phyloP scores from a whole-genome alignment of 768 basidiomycete genomes.

The Lactarius tabidus region DNA sequence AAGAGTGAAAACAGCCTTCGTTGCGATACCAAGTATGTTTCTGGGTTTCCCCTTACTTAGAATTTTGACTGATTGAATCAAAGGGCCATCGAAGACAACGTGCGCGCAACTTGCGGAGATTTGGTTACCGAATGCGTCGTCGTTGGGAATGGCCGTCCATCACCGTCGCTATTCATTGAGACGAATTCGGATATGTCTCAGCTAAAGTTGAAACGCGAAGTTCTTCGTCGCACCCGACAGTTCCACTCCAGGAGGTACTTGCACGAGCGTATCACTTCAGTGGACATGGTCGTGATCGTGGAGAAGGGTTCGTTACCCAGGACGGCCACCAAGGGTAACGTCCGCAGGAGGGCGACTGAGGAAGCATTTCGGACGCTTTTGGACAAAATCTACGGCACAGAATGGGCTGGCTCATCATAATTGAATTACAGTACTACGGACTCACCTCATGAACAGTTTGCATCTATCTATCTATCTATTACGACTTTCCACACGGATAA shows the following conservation, averaged over 20 bases:
- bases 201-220: slow-evolving; percentile 60
- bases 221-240: slow-evolving; percentile 65
- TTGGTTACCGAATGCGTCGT: slow-evolving; percentile 73
- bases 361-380: slow-evolving; percentile 54
- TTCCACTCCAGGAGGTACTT: slow-evolving; percentile 75
- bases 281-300: slow-evolving; percentile 66
- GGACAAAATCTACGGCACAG: slow-evolving; percentile 50
- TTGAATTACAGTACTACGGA: not conserved
- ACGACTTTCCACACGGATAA: not conserved
- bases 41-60: not conserved
- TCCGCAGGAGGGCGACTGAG: slow-evolving; percentile 73
- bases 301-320: slow-evolving; percentile 63
- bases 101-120: slow-evolving; percentile 57
- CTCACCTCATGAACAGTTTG: not conserved
- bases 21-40: slow-evolving; percentile 64
- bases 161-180: slow-evolving; percentile 73
- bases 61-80: not conserved
- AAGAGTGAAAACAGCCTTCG: slow-evolving; percentile 75
- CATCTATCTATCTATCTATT: slow-evolving; percentile 8
- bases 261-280: slow-evolving; percentile 68
- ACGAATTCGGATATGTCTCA: slow-evolving; percentile 46
- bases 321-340: slow-evolving; percentile 79
- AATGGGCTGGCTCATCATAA: slow-evolving; percentile 14
- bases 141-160: slow-evolving; percentile 72
- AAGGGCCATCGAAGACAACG: slow-evolving; percentile 75